Percentiles rank a stretch among this genome's conserved stretches.
These are phyloP conservation scores for Mycosarcoma maydis DNA, from an alignment of 1,284 basidiomycete species.

Conservation along the genomic window DNA sequence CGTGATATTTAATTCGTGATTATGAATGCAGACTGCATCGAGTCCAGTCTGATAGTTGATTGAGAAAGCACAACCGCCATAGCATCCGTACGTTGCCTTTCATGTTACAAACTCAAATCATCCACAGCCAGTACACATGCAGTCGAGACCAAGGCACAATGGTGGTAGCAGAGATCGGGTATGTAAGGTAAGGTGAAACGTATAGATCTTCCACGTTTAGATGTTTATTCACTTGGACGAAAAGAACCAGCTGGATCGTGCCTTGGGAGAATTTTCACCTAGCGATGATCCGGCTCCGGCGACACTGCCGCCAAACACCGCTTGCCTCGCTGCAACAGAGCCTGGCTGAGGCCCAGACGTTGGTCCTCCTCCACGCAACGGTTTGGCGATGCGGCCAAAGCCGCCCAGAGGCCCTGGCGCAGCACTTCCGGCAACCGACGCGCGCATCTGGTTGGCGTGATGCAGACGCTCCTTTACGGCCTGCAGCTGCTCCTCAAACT, in stretches of 20 bases:
- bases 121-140: too few relatives aligned
- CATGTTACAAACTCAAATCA: too few relatives aligned
- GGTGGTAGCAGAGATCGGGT: neutral
- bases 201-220: neutral
- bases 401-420: conserved; percentile 73
- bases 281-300: conserved; percentile 7
- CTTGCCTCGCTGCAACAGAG: conserved; percentile 39
- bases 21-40: too few relatives aligned
- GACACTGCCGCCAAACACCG: conserved; percentile 14
- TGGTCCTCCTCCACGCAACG: conserved; percentile 80
- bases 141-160: neutral
- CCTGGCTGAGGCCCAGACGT: conserved; percentile 46
- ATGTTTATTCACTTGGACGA: conserved; percentile 45
- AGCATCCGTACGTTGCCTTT: too few relatives aligned
- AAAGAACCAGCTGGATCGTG: conserved; percentile 57
- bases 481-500: conserved; percentile 91
- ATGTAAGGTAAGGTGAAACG: neutral
- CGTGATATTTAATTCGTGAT: too few relatives aligned
- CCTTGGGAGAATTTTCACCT: conserved; percentile 54
- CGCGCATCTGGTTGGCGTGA: conserved; percentile 82
- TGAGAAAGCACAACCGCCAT: too few relatives aligned
- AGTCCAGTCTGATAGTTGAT: too few relatives aligned
- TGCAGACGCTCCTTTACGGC: conserved; percentile 90
- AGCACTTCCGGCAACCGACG: conserved; percentile 24
- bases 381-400: conserved; percentile 96